Percentiles rank a stretch among this genome's conserved stretches.
Evolutionary conservation across 208 protist species (phyloP).

Genomic region (Zelonia costaricensis): DNA sequence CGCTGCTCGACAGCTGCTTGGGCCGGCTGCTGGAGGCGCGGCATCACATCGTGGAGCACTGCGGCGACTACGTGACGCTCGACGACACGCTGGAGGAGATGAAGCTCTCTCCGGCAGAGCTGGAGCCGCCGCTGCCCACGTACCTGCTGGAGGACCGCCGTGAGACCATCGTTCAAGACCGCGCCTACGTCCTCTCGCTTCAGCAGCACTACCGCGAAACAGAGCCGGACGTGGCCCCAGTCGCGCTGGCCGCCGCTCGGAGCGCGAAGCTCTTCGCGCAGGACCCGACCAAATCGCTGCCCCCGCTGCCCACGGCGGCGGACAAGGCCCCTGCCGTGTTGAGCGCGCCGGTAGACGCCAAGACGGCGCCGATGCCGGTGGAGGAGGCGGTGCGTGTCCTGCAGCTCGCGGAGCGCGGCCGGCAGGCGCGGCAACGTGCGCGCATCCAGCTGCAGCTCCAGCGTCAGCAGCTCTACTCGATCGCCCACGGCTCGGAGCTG

Average conservation of each 20-base stretch:
- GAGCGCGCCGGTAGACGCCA: not conserved
- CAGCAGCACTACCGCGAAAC: slow-evolving; percentile 74
- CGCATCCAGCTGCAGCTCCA: slow-evolving; percentile 89
- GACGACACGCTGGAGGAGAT: slow-evolving; percentile 93
- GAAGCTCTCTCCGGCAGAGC: slow-evolving; percentile 84
- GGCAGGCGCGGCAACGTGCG: slow-evolving; percentile 95
- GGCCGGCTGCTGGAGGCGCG: slow-evolving; percentile 95
- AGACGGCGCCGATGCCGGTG: slow-evolving; percentile 53
- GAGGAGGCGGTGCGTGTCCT: slow-evolving; percentile 89
- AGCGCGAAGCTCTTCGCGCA: slow-evolving; percentile 11
- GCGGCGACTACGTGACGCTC: slow-evolving; percentile 83
- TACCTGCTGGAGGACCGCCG: slow-evolving; percentile 91
- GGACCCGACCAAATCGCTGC: slow-evolving; percentile 38
- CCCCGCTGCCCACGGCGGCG: slow-evolving; percentile 5
- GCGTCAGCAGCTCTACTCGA: slow-evolving; percentile 79
- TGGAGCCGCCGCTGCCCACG: slow-evolving; percentile 84
- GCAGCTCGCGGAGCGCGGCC: slow-evolving; percentile 93
- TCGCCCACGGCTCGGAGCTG: slow-evolving; percentile 53
- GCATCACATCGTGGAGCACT: slow-evolving; percentile 64
- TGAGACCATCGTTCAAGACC: slow-evolving; percentile 64
- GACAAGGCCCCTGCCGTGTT: not conserved
- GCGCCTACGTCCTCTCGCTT: slow-evolving; percentile 74
- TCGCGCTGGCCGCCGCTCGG: slow-evolving; percentile 39
- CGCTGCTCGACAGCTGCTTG: slow-evolving; percentile 89
- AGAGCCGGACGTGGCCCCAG: slow-evolving; percentile 60